Evolutionary conservation across 2,329 filamentous ascomycete genomes (phyloP).

Genomic region (Colletotrichum sp.): DNA sequence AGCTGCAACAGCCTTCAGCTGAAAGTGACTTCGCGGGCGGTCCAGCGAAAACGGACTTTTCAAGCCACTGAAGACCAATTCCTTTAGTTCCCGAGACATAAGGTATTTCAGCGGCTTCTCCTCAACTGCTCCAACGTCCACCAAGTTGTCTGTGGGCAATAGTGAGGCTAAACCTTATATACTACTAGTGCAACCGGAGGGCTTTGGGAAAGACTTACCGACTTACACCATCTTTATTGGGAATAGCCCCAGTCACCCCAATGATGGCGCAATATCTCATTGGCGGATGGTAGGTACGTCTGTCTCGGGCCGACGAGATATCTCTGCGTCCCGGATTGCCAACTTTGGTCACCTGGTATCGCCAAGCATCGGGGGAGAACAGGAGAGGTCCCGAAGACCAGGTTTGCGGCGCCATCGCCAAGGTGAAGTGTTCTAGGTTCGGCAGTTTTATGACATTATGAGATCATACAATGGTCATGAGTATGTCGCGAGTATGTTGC

Average conservation of each 20-base stretch:
- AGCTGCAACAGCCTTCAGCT: background rate
- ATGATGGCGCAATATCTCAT: background rate
- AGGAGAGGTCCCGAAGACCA: background rate
- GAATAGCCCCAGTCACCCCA: background rate
- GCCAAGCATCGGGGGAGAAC: background rate
- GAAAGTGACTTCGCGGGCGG: background rate
- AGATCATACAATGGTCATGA: background rate
- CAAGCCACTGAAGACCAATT: background rate
- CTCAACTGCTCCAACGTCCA: background rate
- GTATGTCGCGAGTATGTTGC: background rate
- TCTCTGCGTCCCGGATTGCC: background rate
- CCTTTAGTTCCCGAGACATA: background rate
- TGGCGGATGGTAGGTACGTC: background rate
- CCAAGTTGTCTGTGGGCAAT: background rate
- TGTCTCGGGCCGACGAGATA: background rate
- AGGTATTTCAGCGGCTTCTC: background rate
- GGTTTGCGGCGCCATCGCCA: background rate
- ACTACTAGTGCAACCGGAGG: background rate
- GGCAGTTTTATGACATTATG: background rate
- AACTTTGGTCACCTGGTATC: background rate
- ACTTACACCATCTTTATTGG: background rate
- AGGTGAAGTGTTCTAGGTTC: background rate
- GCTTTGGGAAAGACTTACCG: background rate
- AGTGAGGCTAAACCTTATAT: background rate
- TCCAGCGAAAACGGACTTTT: background rate